Evolutionary conservation across 2,329 filamentous ascomycete species (phyloP).

Genomic region (Capronia coronata): DNA sequence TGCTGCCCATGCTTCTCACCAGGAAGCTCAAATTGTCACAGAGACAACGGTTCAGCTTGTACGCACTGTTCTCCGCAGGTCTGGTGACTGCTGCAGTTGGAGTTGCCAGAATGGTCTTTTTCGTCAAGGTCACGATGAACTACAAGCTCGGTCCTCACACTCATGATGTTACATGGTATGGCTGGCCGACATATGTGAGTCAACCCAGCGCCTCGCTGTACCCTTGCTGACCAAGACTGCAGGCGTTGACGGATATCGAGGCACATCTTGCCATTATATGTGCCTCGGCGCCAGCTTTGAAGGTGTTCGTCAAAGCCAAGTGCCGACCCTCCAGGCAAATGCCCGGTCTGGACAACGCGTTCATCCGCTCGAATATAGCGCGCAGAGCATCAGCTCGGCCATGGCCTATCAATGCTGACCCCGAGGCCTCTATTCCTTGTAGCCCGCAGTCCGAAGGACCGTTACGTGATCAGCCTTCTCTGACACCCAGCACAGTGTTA

Average conservation of each 20-base stretch:
- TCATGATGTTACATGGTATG: constrained; percentile 19
- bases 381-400: neutral
- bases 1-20: constrained; percentile 19
- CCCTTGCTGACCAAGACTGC: neutral
- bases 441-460: neutral
- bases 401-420: neutral
- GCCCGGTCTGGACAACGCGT: too few relatives aligned
- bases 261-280: constrained; percentile 22
- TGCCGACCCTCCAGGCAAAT: neutral
- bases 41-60: constrained; percentile 13
- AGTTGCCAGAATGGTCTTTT: constrained; percentile 9
- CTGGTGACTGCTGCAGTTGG: constrained; percentile 18
- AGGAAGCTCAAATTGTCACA: constrained; percentile 11
- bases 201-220: neutral
- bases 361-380: neutral
- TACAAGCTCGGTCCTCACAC: constrained; percentile 13
- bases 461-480: neutral
- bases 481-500: neutral
- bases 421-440: too few relatives aligned
- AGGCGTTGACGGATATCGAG: constrained; percentile 20
- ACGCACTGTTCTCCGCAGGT: constrained; percentile 18
- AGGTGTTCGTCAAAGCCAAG: constrained; percentile 9
- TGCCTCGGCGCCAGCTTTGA: constrained; percentile 19
- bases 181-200: constrained; percentile 16
- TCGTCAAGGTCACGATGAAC: constrained; percentile 15